phyloP scores from a whole-genome alignment of 78 protist species.

The Tieghemostelium lacteum region DNA sequence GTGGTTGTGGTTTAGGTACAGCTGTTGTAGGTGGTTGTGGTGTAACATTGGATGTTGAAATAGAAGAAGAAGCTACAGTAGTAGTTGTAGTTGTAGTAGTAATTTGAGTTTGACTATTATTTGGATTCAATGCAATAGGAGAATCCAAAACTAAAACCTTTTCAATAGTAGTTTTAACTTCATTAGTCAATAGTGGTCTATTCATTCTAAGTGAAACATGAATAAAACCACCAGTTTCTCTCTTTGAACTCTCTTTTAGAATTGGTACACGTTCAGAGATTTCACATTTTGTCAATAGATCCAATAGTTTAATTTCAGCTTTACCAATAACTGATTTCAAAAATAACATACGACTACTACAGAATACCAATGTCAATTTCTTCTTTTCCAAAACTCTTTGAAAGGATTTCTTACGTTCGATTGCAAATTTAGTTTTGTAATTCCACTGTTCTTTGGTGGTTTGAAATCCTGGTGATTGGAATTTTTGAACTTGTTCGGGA shows the following conservation, averaged over 20 bases:
- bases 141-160: conserved; percentile 50
- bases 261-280: conserved; percentile 35
- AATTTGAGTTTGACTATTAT: neutral
- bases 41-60: neutral
- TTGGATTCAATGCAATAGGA: neutral
- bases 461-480: neutral
- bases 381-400: conserved; percentile 49
- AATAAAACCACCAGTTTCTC: conserved; percentile 50
- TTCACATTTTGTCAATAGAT: conserved; percentile 28
- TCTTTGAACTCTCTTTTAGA: conserved; percentile 52
- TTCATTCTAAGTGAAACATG: conserved; percentile 26
- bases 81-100: neutral
- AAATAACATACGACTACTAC: conserved; percentile 23
- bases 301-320: conserved; percentile 30
- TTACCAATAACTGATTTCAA: conserved; percentile 52
- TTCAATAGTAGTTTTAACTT: conserved; percentile 1
- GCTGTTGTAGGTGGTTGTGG: conserved; percentile 8
- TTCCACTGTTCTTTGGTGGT: neutral
- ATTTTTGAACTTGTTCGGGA: conserved; percentile 39
- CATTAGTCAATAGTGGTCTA: conserved; percentile 22
- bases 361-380: conserved; percentile 21
- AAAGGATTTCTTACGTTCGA: conserved; percentile 57
- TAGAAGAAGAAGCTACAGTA: conserved; percentile 6
- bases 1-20: neutral
- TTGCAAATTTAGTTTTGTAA: conserved; percentile 3